Percentiles rank a stretch among this genome's conserved stretches.
phyloP scores from a whole-genome alignment of 192 early-diverging fungal genomes.

The Umbelopsis vinacea region DNA sequence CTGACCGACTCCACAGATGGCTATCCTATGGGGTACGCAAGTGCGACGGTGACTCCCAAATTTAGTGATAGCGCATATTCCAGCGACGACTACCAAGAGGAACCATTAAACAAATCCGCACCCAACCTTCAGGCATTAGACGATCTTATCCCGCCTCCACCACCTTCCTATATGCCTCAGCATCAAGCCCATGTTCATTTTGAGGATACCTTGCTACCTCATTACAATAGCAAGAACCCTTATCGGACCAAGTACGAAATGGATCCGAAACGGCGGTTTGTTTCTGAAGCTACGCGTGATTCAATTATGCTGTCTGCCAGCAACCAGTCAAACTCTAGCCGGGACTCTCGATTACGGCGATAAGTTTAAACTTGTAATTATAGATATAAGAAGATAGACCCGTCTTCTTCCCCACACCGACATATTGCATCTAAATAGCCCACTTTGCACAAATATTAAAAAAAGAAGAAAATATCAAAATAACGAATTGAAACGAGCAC shows the following conservation, averaged over 20 bases:
- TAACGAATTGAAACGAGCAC: too few species aligned
- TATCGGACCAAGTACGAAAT: not conserved
- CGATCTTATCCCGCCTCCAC: not conserved
- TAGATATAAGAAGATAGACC: not conserved
- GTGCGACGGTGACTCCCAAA: not conserved
- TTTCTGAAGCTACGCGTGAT: not conserved
- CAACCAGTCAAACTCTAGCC: not conserved
- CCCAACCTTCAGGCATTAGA: not conserved
- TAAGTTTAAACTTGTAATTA: not conserved
- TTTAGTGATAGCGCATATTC: constrained; percentile 1
- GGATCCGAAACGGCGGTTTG: not conserved
- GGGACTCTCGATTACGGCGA: not conserved
- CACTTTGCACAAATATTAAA: not conserved
- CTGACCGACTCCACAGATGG: not conserved
- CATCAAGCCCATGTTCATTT: not conserved
- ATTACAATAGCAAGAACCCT: not conserved
- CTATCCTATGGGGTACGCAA: not conserved
- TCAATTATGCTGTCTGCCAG: not conserved
- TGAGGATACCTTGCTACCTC: too few species aligned
- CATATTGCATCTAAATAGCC: not conserved
- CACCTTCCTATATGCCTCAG: not conserved
- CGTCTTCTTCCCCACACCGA: not conserved
- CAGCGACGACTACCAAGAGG: not conserved
- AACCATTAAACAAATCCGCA: not conserved
- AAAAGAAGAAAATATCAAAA: too few species aligned